Base-by-base conservation (phyloP, 805 yeast genomes). In the Candida pseudoglaebosa region DNA sequence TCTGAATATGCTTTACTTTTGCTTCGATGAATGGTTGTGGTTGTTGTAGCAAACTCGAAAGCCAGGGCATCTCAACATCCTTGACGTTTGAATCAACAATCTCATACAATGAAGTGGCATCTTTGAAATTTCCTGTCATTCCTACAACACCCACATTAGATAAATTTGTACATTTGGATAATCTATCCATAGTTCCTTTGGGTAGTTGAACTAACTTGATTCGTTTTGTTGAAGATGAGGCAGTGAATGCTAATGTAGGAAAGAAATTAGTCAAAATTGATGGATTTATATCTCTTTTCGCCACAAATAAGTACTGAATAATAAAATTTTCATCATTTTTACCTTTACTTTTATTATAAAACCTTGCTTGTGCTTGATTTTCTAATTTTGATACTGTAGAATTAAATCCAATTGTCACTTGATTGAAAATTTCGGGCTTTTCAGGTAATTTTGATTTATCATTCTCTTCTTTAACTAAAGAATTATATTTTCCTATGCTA, bases 171-270 rank as follows among this genome's bases (percentile, higher is more conserved):
- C 47, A 52, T 18, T 47, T 41, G 29, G 72, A 62, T 1, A 75
- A 43, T 38, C 47, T 44, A 4, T 40, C 48, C 51, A 50, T 52
- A 5, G 65, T 47, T 3, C 68, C 75, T 39, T 63, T 67, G 2
- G 89, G 89, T 18, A 84, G 60, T 44, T 78, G 83, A 2, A 83
- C 67, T 32, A 83, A 58, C 43, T 77, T 80, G 3, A 78, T 78
- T n/a, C 66, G 43, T 4, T 47, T 43, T 3, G 45, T 44, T 0
- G 62, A 49, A 16, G 35, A 36, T 0, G 71, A 64, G 0, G 84
- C 70, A 18, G 77, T 62, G 38, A 59, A 71, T 18, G 77, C 56
- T 26, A 84, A 55, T 2, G 73, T 59, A 0, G 91, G 91, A 30
- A 83, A 67, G 35, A 76, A 82, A 43, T 74, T 71, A 4, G 75